These are phyloP conservation scores for Oemleria cerasiformis DNA, from an alignment of 306 rosid genomes.

Conservation along the genomic window DNA sequence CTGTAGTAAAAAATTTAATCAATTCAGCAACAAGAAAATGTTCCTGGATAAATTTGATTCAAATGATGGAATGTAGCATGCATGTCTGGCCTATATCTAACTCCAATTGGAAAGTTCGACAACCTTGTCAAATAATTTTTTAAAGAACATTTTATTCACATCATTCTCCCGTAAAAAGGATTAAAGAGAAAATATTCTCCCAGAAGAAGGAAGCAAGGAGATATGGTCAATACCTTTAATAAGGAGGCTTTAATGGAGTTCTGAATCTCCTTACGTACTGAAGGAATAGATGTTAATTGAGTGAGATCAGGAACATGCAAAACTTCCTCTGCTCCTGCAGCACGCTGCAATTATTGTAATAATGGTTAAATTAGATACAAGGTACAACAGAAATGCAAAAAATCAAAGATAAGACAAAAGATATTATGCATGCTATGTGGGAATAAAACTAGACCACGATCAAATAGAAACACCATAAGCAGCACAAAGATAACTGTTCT, in stretches of 20 bases:
- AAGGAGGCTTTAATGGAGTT: slow-evolving; percentile 52
- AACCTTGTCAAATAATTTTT: not conserved
- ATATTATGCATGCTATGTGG: not conserved
- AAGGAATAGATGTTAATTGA: slow-evolving; percentile 26
- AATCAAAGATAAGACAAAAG: not conserved
- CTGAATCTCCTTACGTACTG: slow-evolving; percentile 51
- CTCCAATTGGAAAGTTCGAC: not conserved
- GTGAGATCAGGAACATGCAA: slow-evolving; percentile 39
- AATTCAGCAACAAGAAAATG: not conserved
- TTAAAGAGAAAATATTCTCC: not conserved
- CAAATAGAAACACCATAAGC: not conserved
- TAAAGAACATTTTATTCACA: not conserved
- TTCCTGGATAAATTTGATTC: not conserved
- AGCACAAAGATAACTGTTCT: not conserved
- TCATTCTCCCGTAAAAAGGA: not conserved
- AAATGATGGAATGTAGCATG: not conserved
- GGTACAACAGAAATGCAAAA: not conserved
- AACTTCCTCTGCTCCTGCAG: slow-evolving; percentile 82
- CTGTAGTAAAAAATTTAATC: not conserved
- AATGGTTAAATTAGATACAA: not conserved
- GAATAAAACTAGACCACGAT: slow-evolving; percentile 3
- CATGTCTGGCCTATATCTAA: not conserved
- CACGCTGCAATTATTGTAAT: slow-evolving; percentile 41
- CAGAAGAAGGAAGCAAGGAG: not conserved
- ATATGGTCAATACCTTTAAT: slow-evolving; percentile 38